Percentiles rank a stretch among this genome's conserved stretches.
These are phyloP conservation scores for Aspergillus ochraceoroseus DNA, from an alignment of 2,329 filamentous ascomycete genomes.

Conservation along the genomic window DNA sequence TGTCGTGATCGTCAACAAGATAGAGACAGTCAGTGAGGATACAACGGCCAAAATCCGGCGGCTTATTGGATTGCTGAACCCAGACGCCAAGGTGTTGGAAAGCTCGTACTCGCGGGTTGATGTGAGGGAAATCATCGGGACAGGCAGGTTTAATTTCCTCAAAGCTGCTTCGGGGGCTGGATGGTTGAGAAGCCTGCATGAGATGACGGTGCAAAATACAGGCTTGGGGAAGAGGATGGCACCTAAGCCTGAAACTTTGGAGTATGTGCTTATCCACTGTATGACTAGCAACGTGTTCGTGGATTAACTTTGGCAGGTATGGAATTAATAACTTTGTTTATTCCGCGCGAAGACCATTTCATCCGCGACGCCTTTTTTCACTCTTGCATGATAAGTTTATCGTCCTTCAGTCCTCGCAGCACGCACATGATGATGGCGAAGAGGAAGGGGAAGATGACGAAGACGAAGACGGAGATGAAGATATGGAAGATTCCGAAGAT, in stretches of 20 bases:
- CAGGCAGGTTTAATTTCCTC: conserved; percentile 60
- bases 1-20: conserved; percentile 67
- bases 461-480: conserved; percentile 25
- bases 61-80: conserved; percentile 60
- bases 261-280: conserved; percentile 40
- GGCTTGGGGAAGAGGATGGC: conserved; percentile 52
- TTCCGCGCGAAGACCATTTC: conserved; percentile 52
- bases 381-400: conserved; percentile 46
- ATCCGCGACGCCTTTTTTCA: conserved; percentile 39
- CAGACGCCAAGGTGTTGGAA: conserved; percentile 60
- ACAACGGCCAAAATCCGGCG: conserved; percentile 48
- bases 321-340: conserved; percentile 69
- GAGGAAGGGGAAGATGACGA: conserved; percentile 27
- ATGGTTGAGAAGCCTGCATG: conserved; percentile 66
- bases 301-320: conserved; percentile 44
- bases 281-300: not conserved
- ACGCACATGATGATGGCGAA: conserved; percentile 25
- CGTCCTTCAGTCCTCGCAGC: conserved; percentile 33
- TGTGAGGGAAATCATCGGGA: conserved; percentile 60
- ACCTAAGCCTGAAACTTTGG: conserved; percentile 66
- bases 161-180: conserved; percentile 61
- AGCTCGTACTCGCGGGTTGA: conserved; percentile 57
- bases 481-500: conserved; percentile 18
- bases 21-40: conserved; percentile 54
- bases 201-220: conserved; percentile 60